These are phyloP conservation scores for Hymenoscyphus occultus DNA, from an alignment of 2,329 filamentous ascomycete species.

Conservation along the genomic window DNA sequence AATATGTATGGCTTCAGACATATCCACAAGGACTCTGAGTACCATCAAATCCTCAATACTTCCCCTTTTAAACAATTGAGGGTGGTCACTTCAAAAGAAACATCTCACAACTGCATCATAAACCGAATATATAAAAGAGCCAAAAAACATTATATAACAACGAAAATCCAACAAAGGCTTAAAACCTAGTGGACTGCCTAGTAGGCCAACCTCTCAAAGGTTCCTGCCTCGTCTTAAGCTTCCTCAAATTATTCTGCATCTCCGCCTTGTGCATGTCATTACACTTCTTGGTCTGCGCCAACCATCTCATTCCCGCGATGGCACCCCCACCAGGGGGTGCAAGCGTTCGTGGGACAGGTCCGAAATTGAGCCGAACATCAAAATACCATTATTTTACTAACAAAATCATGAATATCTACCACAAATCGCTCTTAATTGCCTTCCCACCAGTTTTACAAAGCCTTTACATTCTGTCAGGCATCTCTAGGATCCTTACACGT, in stretches of 20 bases:
- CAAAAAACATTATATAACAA: background rate
- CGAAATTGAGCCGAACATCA: too few relatives aligned
- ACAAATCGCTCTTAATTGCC: too few relatives aligned
- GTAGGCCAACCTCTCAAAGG: background rate
- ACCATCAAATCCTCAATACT: too few relatives aligned
- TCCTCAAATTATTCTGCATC: background rate
- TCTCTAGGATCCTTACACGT: too few relatives aligned
- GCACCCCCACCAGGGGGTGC: background rate
- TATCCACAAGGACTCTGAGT: too few relatives aligned
- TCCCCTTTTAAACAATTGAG: too few relatives aligned
- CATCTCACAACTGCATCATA: background rate
- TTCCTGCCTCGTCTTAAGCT: background rate
- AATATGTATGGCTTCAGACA: too few relatives aligned
- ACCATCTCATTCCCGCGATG: background rate
- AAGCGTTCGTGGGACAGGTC: too few relatives aligned
- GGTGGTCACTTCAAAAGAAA: background rate
- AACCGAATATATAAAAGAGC: background rate
- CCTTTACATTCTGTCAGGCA: too few relatives aligned
- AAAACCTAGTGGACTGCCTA: background rate
- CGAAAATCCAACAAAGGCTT: background rate
- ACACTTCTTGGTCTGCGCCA: background rate
- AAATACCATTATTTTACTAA: too few relatives aligned
- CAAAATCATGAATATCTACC: too few relatives aligned
- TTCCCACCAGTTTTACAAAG: too few relatives aligned
- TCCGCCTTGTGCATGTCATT: background rate